Conservation (phyloP, 2,329 filamentous ascomycete genomes). For the Arthrobotrys musiformis region DNA sequence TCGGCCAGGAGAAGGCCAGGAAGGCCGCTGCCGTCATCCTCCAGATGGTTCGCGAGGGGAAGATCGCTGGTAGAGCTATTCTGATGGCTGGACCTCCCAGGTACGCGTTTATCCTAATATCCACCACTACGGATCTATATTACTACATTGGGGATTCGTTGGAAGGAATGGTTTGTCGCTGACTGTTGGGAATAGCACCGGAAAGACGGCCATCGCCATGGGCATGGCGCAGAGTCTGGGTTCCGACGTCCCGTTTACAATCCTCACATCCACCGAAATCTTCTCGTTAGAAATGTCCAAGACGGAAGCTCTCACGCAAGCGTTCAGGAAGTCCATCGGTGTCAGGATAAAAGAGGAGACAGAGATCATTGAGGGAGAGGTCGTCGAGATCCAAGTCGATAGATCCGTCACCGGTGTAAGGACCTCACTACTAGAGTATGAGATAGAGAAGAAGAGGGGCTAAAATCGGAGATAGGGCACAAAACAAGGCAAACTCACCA, state of each 20-base stretch:
- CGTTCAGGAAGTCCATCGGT: conserved; percentile 98
- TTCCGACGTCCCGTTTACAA: conserved; percentile 93
- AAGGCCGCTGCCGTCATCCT: conserved; percentile 96
- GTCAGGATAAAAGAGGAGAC: conserved; percentile 99
- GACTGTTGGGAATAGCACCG: conserved; percentile 72
- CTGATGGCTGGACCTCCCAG: conserved; percentile 93
- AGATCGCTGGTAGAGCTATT: conserved; percentile 94
- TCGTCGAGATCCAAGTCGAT: conserved; percentile 98
- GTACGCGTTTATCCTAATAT: conserved; percentile 62
- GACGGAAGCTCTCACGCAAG: conserved; percentile 96
- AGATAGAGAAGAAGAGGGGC: conserved; percentile 86
- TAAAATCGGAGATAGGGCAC: conserved; percentile 88
- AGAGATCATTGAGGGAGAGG: conserved; percentile 98
- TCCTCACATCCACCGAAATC: conserved; percentile 94
- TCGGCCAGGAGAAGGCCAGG: conserved; percentile 94
- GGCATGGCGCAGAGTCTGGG: conserved; percentile 97
- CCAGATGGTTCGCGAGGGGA: conserved; percentile 98
- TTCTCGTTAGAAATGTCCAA: conserved; percentile 99
- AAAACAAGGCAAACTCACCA: conserved; percentile 98
- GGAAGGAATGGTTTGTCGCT: conserved; percentile 32
- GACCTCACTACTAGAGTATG: not conserved
- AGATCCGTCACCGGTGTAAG: conserved; percentile 86
- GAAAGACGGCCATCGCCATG: conserved; percentile 98
- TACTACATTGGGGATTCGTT: too few species aligned
- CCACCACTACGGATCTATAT: not conserved